Percentiles rank a stretch among this genome's conserved stretches.
Evolutionary conservation across 2,329 filamentous ascomycete genomes (phyloP).

Genomic region (Juglanconis oblonga): DNA sequence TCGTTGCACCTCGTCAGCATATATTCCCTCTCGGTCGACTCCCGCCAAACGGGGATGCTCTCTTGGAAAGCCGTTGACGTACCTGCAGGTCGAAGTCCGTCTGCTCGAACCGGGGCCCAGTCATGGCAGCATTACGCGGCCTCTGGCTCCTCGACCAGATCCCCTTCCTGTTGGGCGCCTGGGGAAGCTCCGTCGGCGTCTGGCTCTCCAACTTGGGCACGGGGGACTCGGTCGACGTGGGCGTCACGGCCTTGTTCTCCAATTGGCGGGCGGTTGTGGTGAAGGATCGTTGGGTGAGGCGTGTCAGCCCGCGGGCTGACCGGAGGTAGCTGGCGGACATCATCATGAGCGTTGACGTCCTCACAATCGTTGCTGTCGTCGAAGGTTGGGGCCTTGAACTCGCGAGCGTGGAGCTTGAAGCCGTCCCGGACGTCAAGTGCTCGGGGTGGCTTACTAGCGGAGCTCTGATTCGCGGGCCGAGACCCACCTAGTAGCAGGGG

Average conservation of each 20-base stretch:
- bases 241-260: slow-evolving; percentile 38
- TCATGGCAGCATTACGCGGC: slow-evolving; percentile 80
- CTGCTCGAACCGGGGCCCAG: slow-evolving; percentile 93
- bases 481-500: background rate
- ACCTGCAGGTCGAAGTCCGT: slow-evolving; percentile 93
- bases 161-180: slow-evolving; percentile 80
- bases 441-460: background rate
- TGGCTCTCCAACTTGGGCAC: slow-evolving; percentile 42
- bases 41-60: no score
- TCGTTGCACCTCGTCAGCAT: slow-evolving; percentile 26
- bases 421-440: slow-evolving; percentile 4
- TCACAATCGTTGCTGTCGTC: slow-evolving; percentile 6
- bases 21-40: slow-evolving; percentile 8
- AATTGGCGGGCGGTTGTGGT: slow-evolving; percentile 44
- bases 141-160: slow-evolving; percentile 87
- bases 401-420: slow-evolving; percentile 14
- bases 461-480: background rate
- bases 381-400: background rate
- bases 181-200: slow-evolving; percentile 52
- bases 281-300: slow-evolving; percentile 45
- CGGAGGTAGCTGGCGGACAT: slow-evolving; percentile 39
- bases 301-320: slow-evolving; percentile 40
- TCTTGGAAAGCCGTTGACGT: slow-evolving; percentile 28
- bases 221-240: slow-evolving; percentile 39
- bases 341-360: slow-evolving; percentile 36